A percentile compares a stretch with the other conserved stretches of the same genome.
Evolutionary conservation across 1,139 yeast species (phyloP).

Genomic region (Hyphopichia burtonii): DNA sequence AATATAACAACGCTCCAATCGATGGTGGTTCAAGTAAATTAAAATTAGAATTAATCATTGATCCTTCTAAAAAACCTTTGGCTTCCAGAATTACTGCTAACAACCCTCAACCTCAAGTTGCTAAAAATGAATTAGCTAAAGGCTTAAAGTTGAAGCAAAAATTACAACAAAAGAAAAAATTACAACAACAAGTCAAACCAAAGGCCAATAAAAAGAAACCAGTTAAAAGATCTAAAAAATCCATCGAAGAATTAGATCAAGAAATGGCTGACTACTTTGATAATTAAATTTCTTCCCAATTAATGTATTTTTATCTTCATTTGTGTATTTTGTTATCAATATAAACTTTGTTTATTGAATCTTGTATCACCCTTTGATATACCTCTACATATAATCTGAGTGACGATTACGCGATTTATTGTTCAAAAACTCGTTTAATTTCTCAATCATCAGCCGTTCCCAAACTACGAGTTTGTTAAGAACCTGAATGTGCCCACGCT

Average conservation of each 20-base stretch:
- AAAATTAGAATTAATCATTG: slow-evolving; percentile 82
- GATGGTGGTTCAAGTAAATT: slow-evolving; percentile 81
- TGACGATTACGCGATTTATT: neutral
- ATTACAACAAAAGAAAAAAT: slow-evolving; percentile 7
- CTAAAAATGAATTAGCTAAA: slow-evolving; percentile 14
- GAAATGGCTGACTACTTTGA: slow-evolving; percentile 88
- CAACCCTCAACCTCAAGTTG: slow-evolving; percentile 9
- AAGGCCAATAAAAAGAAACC: slow-evolving; percentile 14
- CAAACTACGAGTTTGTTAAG: too few species aligned
- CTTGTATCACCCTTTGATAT: too few species aligned
- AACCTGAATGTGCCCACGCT: too few species aligned
- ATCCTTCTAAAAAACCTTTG: slow-evolving; percentile 78
- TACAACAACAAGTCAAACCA: slow-evolving; percentile 30
- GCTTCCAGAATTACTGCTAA: slow-evolving; percentile 68
- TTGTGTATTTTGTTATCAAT: neutral
- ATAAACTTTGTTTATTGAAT: too few species aligned
- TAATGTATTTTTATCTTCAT: neutral
- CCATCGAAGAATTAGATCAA: slow-evolving; percentile 87
- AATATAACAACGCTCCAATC: slow-evolving; percentile 90
- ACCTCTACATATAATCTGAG: too few species aligned
- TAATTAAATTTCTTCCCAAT: slow-evolving; percentile 6
- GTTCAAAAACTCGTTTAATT: neutral
- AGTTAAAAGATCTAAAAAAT: slow-evolving; percentile 60
- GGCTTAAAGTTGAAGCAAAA: slow-evolving; percentile 12
- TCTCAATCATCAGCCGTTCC: neutral